Evolutionary conservation across 495 filamentous ascomycete genomes (phyloP).

Genomic region (Aspergillus cavernicola): DNA sequence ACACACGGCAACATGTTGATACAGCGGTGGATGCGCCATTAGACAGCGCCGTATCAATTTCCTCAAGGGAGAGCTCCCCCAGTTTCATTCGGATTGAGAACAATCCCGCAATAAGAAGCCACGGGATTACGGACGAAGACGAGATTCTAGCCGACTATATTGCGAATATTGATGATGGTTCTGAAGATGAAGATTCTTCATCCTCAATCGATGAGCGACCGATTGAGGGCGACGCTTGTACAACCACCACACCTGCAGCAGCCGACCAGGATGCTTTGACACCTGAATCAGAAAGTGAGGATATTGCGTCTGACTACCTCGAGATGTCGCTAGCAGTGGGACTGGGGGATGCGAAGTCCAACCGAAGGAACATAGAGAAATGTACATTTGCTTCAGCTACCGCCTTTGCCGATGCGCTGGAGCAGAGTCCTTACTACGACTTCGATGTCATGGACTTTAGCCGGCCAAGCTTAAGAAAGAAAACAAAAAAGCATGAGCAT

Average conservation of each 20-base stretch:
- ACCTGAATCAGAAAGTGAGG: neutral
- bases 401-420: slow-evolving; percentile 62
- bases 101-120: neutral
- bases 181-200: neutral
- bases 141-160: slow-evolving; percentile 71
- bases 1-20: neutral
- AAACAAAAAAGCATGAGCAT: slow-evolving; percentile 51
- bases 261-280: neutral
- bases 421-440: slow-evolving; percentile 60
- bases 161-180: slow-evolving; percentile 55
- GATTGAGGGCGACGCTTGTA: neutral
- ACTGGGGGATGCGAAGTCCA: neutral
- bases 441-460: slow-evolving; percentile 84
- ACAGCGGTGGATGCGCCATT: neutral
- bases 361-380: slow-evolving; percentile 6
- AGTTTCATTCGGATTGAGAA: neutral
- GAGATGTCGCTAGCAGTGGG: neutral
- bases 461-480: slow-evolving; percentile 52
- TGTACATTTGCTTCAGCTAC: slow-evolving; percentile 53
- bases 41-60: neutral
- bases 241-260: neutral
- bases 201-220: neutral
- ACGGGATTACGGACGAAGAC: slow-evolving; percentile 37
- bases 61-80: neutral
- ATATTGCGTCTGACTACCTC: neutral